Evolutionary conservation across 805 yeast genomes (phyloP).

Genomic region (Myxozyma geophila): DNA sequence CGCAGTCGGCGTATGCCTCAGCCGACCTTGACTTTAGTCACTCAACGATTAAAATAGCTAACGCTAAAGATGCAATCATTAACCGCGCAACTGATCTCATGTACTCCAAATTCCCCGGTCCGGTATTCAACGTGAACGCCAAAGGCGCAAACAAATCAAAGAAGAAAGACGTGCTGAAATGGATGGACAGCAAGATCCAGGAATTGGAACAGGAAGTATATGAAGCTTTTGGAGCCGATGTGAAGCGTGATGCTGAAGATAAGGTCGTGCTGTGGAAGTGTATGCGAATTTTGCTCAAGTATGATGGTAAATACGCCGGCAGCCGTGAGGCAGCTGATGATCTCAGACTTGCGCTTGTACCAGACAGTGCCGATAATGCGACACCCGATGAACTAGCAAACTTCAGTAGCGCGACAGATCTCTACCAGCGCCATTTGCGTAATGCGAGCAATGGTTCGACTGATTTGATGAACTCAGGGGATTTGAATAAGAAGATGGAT

Average conservation of each 20-base stretch:
- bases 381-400: conserved; percentile 23
- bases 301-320: conserved; percentile 24
- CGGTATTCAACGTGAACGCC: conserved; percentile 53
- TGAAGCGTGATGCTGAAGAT: conserved; percentile 41
- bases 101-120: conserved; percentile 64
- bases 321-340: conserved; percentile 20
- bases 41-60: conserved; percentile 41
- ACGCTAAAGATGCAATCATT: conserved; percentile 41
- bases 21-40: conserved; percentile 46
- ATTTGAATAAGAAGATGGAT: conserved; percentile 17
- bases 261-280: conserved; percentile 45
- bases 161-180: conserved; percentile 69
- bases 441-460: conserved; percentile 10
- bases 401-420: conserved; percentile 40
- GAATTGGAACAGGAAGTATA: conserved; percentile 37
- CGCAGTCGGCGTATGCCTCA: conserved; percentile 37
- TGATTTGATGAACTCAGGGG: conserved; percentile 1
- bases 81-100: conserved; percentile 40
- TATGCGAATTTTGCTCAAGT: conserved; percentile 43
- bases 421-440: conserved; percentile 35
- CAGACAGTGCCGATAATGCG: conserved; percentile 32
- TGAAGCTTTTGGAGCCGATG: conserved; percentile 36
- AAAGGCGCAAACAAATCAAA: conserved; percentile 55
- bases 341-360: conserved; percentile 34
- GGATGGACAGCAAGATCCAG: conserved; percentile 55